These are phyloP conservation scores for Hirsutella rhossiliensis DNA, from an alignment of 2,329 filamentous ascomycete species.

Conservation along the genomic window DNA sequence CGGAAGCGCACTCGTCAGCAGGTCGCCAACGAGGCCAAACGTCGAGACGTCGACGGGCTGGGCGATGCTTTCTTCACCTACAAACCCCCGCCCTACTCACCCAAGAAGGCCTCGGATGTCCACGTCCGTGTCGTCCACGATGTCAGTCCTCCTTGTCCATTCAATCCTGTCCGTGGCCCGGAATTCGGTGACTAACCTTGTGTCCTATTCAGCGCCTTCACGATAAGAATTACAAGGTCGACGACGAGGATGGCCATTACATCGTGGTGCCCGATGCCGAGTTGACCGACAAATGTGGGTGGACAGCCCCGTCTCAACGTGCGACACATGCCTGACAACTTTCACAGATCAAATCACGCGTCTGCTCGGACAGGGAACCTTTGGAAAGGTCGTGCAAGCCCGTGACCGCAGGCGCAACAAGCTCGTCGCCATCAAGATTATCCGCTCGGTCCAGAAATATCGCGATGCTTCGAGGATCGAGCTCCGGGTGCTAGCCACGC, in stretches of 20 bases:
- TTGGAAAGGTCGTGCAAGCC: slow-evolving; percentile 95
- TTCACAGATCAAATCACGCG: slow-evolving; percentile 70
- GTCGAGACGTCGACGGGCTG: slow-evolving; percentile 58
- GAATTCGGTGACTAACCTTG: slow-evolving; percentile 5
- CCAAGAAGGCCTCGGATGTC: slow-evolving; percentile 80
- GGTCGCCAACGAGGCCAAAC: slow-evolving; percentile 69
- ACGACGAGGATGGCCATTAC: slow-evolving; percentile 96
- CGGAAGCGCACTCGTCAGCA: slow-evolving; percentile 70
- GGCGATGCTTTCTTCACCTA: slow-evolving; percentile 68
- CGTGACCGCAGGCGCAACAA: slow-evolving; percentile 68
- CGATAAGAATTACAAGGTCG: slow-evolving; percentile 57
- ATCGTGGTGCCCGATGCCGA: slow-evolving; percentile 80
- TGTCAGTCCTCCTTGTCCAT: slow-evolving; percentile 31
- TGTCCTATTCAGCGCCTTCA: slow-evolving; percentile 20
- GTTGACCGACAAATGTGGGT: slow-evolving; percentile 81
- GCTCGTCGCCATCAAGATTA: slow-evolving; percentile 89
- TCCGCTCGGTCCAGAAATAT: slow-evolving; percentile 96
- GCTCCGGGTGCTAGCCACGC: slow-evolving; percentile 78
- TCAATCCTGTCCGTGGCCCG: not conserved
- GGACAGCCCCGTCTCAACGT: no score
- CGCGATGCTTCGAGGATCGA: slow-evolving; percentile 93
- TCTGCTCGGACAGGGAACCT: slow-evolving; percentile 90
- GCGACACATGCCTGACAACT: not conserved
- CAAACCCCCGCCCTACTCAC: slow-evolving; percentile 74
- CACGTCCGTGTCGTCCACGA: slow-evolving; percentile 49